phyloP scores from a whole-genome alignment of 2,329 filamentous ascomycete species.

The Chalaropsis ovoidea region DNA sequence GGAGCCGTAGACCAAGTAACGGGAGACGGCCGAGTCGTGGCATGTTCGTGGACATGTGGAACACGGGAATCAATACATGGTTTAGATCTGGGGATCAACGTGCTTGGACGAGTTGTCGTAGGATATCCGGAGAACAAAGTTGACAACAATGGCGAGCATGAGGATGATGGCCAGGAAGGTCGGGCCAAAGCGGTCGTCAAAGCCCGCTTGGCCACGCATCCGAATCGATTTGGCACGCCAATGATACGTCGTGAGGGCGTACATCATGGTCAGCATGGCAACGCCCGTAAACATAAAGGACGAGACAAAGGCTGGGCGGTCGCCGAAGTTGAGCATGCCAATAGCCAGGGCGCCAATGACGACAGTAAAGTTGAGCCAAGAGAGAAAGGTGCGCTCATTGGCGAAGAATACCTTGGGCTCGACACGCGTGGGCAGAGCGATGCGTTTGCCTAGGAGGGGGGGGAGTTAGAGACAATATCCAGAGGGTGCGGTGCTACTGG shows the following conservation, averaged over 20 bases:
- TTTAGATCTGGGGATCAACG: slow-evolving; percentile 15
- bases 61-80: background rate
- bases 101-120: slow-evolving; percentile 31
- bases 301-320: slow-evolving; percentile 85
- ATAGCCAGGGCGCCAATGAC: slow-evolving; percentile 94
- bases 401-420: slow-evolving; percentile 99
- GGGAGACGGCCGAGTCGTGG: too few relatives aligned
- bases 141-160: slow-evolving; percentile 82
- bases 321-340: slow-evolving; percentile 95
- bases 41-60: background rate
- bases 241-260: slow-evolving; percentile 89
- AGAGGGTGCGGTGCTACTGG: background rate
- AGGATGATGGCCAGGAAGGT: slow-evolving; percentile 81
- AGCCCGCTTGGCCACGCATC: slow-evolving; percentile 82
- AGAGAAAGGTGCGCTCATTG: slow-evolving; percentile 97
- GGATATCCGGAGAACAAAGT: slow-evolving; percentile 74
- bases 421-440: slow-evolving; percentile 92
- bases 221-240: slow-evolving; percentile 93
- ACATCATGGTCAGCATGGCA: slow-evolving; percentile 89
- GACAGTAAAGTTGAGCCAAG: slow-evolving; percentile 99
- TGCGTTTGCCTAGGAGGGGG: slow-evolving; percentile 71
- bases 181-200: slow-evolving; percentile 91
- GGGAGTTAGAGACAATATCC: background rate
- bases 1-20: background rate
- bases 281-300: slow-evolving; percentile 90